Evolutionary conservation across 2,329 filamentous ascomycete genomes (phyloP), one percentile per base, ranked within the genome.

Genomic region (Juglanconis sp.): DNA sequence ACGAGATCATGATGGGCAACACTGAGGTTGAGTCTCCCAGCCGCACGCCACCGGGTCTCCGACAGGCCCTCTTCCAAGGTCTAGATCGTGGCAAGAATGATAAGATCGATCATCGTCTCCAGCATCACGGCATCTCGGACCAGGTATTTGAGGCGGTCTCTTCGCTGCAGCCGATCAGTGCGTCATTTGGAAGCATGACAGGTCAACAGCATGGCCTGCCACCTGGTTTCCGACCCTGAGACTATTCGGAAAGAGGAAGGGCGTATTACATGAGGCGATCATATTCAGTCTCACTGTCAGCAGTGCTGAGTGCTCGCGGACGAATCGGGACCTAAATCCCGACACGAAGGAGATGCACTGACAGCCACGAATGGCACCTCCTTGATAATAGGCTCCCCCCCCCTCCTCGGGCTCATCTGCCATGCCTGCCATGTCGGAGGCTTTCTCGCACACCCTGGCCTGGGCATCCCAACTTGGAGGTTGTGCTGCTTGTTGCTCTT

Each of bases 1-100:
- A 63, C n/a, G 61, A 63, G 53, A 57, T 63, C 53, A 63, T 63
- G 61, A 60, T 60, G 57, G 61, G 61, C 53, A 57, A 60, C 57
- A 63, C 53, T 1, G 61, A 63, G 6, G 17, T 24, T 24, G 61
- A 46, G 24, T 63, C 61, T 10, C 53, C 61, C 31, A 63, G 48
- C 32, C 53, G 56, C 11, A 57, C 50, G 8, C 54, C 61, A 11
- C 48, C 53, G n/a, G 57, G 53, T 31, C 42, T 44, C 13, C 61
- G 56, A 31, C 61, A 60, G 38, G 38, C 57, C 11, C 48, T 63
- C 24, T 63, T 63, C 40, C 53, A 63, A 15, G 57, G 55, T 36
- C 61, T 57, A 4, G 53, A 53, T 8, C 38, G 44, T 3, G 52
- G 49, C 11, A 57, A 57, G 44, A 53, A 50, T 15, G 61, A 60